A percentile compares a stretch with the other conserved stretches of the same genome.
phyloP scores from a whole-genome alignment of 305 asterid genomes.

The Fraxinus nigra region DNA sequence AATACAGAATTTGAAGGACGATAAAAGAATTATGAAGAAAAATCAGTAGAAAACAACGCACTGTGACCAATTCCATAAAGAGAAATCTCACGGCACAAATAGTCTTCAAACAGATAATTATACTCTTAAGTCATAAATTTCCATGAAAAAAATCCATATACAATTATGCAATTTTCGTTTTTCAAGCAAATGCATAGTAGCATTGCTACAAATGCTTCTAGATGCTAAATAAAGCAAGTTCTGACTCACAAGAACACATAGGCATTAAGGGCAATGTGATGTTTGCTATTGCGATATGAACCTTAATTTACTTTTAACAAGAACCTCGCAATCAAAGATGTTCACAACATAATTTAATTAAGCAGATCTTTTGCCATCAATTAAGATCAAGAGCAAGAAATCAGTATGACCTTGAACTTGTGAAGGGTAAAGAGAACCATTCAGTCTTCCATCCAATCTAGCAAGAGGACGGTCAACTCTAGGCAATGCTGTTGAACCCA shows the following conservation, averaged over 20 bases:
- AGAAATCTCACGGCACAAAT: not conserved
- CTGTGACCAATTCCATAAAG: not conserved
- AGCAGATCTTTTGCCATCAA: not conserved
- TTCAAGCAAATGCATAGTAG: not conserved
- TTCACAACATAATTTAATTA: slow-evolving; percentile 7
- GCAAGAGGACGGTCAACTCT: slow-evolving; percentile 61
- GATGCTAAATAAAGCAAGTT: slow-evolving; percentile 3
- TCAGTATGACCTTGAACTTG: slow-evolving; percentile 63
- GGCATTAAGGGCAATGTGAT: slow-evolving; percentile 8
- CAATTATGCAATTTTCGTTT: slow-evolving; percentile 3
- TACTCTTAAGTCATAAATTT: not conserved
- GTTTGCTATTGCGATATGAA: slow-evolving; percentile 17
- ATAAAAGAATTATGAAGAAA: slow-evolving; percentile 4
- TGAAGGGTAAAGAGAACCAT: slow-evolving; percentile 55
- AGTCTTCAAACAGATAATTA: slow-evolving; percentile 16
- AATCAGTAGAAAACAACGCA: not conserved
- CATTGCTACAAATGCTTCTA: slow-evolving; percentile 3
- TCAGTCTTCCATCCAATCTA: slow-evolving; percentile 67
- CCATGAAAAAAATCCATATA: not conserved
- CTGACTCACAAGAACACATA: not conserved
- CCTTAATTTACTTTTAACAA: slow-evolving; percentile 2
- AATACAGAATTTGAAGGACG: slow-evolving; percentile 14
- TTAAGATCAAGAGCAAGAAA: slow-evolving; percentile 16
- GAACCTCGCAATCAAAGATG: slow-evolving; percentile 15
- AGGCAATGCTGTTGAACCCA: slow-evolving; percentile 48